Percentiles rank a stretch among this genome's conserved stretches.
phyloP scores from a whole-genome alignment of 2,329 filamentous ascomycete species.

The Leptoxyphium fumago region DNA sequence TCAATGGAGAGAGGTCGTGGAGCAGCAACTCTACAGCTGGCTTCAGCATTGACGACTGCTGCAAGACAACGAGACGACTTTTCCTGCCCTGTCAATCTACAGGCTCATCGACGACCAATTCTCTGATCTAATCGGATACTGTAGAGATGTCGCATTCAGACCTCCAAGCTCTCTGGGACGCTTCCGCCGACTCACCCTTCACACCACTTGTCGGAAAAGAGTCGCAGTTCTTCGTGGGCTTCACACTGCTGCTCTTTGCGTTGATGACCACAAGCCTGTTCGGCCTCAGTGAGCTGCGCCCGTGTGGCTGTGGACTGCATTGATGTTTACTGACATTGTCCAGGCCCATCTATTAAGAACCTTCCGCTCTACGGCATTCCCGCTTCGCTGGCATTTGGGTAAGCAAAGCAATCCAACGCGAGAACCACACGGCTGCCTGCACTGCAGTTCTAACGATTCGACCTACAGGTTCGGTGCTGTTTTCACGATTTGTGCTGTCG shows the following conservation, averaged over 20 bases:
- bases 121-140: too few relatives aligned
- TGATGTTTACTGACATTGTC: constrained; percentile 8
- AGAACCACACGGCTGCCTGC: constrained; percentile 7
- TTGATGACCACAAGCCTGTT: constrained; percentile 65
- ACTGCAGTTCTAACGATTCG: constrained; percentile 2
- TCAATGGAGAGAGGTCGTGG: too few relatives aligned
- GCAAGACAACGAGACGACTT: too few relatives aligned
- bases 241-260: constrained; percentile 55
- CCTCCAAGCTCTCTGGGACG: constrained; percentile 76
- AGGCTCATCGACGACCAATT: too few relatives aligned
- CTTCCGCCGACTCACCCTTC: constrained; percentile 77
- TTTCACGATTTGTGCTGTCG: constrained; percentile 97
- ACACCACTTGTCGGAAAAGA: constrained; percentile 65
- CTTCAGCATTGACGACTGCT: too few relatives aligned
- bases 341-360: constrained; percentile 70
- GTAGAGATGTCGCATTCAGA: constrained; percentile 58
- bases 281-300: constrained; percentile 54
- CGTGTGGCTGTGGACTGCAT: constrained; percentile 7
- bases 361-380: constrained; percentile 68
- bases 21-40: too few relatives aligned
- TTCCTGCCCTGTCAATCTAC: too few relatives aligned
- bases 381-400: constrained; percentile 83
- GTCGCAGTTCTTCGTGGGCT: constrained; percentile 70
- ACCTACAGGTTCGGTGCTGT: constrained; percentile 68
- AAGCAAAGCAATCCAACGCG: constrained; percentile 25